phyloP scores from a whole-genome alignment of 495 filamentous ascomycete genomes.

The Lichina pygmaea region DNA sequence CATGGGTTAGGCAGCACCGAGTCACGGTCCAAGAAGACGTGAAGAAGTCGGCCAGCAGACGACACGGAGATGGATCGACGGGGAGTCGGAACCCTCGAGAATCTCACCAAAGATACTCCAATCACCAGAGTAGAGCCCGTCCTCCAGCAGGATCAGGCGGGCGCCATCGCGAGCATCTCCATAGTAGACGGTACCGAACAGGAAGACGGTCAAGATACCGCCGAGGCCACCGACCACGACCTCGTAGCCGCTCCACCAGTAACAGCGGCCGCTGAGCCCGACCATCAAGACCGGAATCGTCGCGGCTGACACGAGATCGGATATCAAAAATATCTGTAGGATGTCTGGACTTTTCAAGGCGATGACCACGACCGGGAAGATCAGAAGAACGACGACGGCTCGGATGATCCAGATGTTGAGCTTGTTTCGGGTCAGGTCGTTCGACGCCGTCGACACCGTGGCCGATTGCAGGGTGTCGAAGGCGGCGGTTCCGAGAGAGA shows the following conservation, averaged over 20 bases:
- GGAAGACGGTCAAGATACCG: conserved; percentile 44
- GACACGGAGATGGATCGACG: neutral
- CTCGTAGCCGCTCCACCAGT: conserved; percentile 52
- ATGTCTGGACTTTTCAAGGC: conserved; percentile 44
- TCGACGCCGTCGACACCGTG: conserved; percentile 48
- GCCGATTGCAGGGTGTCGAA: conserved; percentile 52
- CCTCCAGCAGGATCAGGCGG: conserved; percentile 37
- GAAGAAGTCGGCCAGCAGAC: too few species aligned
- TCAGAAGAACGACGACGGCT: conserved; percentile 32
- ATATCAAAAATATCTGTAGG: conserved; percentile 51
- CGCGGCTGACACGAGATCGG: conserved; percentile 43
- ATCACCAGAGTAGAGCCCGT: conserved; percentile 39
- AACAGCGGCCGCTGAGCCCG: conserved; percentile 30
- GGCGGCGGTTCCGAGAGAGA: conserved; percentile 41
- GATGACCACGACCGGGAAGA: conserved; percentile 39
- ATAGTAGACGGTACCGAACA: conserved; percentile 44
- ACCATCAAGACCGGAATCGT: conserved; percentile 40
- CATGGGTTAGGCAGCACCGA: too few species aligned
- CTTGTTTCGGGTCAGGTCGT: conserved; percentile 53
- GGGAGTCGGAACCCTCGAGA: neutral
- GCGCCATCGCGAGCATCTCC: conserved; percentile 33
- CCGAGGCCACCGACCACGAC: conserved; percentile 44
- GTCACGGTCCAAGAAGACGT: neutral
- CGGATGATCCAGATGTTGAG: conserved; percentile 45
- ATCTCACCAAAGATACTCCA: conserved; percentile 40